phyloP scores from a whole-genome alignment of 345 rosid genomes.

The Populus ilicifolia region DNA sequence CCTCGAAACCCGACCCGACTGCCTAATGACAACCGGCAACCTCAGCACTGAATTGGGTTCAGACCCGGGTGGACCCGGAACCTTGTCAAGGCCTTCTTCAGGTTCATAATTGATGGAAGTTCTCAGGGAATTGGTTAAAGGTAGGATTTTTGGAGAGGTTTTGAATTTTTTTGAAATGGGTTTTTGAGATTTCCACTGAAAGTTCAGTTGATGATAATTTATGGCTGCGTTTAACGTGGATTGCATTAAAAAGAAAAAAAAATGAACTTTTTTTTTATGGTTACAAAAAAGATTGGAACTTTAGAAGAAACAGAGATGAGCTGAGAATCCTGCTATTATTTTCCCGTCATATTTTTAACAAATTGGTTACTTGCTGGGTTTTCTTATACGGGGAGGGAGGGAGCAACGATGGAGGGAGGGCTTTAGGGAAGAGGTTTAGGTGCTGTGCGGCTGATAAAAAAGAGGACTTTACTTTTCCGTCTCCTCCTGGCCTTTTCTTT shows the following conservation, averaged over 20 bases:
- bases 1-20: constrained; percentile 51
- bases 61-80: constrained; percentile 3
- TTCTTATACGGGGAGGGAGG: neutral
- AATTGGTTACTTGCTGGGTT: neutral
- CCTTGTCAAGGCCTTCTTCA: constrained; percentile 28
- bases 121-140: constrained; percentile 29
- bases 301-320: neutral
- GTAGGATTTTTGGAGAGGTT: constrained; percentile 10
- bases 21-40: constrained; percentile 50
- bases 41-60: constrained; percentile 6
- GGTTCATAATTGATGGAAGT: constrained; percentile 38
- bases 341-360: neutral
- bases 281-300: neutral
- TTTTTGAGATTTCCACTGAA: constrained; percentile 27
- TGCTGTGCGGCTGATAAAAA: too few relatives aligned
- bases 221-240: constrained; percentile 28
- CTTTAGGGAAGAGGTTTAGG: too few relatives aligned
- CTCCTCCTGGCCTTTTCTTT: too few relatives aligned
- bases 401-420: too few relatives aligned
- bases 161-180: constrained; percentile 15
- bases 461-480: too few relatives aligned
- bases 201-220: constrained; percentile 16
- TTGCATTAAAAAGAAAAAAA: constrained; percentile 42
- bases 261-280: too few relatives aligned
- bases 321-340: neutral